These are phyloP conservation scores for Epichloe amarillans DNA, from an alignment of 2,329 filamentous ascomycete genomes.

Conservation along the genomic window DNA sequence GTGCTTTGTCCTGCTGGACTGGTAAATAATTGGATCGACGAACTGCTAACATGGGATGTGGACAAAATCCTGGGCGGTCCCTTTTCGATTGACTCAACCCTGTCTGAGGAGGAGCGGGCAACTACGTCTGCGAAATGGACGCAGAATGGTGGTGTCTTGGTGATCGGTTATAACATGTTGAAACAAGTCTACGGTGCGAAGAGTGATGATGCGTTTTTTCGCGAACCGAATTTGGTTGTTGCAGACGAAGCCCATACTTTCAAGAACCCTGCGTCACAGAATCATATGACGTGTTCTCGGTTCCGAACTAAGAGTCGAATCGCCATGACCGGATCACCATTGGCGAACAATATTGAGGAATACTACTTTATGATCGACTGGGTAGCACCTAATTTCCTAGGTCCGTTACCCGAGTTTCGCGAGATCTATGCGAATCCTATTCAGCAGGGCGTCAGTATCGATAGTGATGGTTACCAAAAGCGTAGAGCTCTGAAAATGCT, in stretches of 20 bases:
- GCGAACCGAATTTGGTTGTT: constrained; percentile 58
- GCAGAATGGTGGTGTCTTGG: constrained; percentile 52
- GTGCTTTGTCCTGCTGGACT: constrained; percentile 65
- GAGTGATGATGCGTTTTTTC: constrained; percentile 33
- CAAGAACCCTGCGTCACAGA: constrained; percentile 48
- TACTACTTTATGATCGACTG: constrained; percentile 83
- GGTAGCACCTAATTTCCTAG: constrained; percentile 70
- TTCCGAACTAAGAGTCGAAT: constrained; percentile 61
- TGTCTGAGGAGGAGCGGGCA: constrained; percentile 25
- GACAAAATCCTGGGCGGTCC: constrained; percentile 39
- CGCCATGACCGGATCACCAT: constrained; percentile 73
- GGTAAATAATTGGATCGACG: constrained; percentile 72
- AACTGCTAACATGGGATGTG: constrained; percentile 59
- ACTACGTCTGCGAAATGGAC: constrained; percentile 45
- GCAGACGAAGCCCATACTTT: constrained; percentile 76
- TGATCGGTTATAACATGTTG: constrained; percentile 65
- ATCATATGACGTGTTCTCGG: constrained; percentile 38
- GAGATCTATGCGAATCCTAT: constrained; percentile 62
- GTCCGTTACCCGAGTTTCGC: constrained; percentile 53
- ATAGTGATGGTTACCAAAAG: constrained; percentile 44
- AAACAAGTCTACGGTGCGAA: constrained; percentile 24
- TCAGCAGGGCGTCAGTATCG: constrained; percentile 51
- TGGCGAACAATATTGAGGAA: constrained; percentile 73
- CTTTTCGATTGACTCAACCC: constrained; percentile 36
- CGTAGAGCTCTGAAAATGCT: constrained; percentile 53